A percentile compares a stretch with the other conserved stretches of the same genome.
phyloP scores from a whole-genome alignment of 2,329 filamentous ascomycete genomes.

The Arthrinium phaeospermum region DNA sequence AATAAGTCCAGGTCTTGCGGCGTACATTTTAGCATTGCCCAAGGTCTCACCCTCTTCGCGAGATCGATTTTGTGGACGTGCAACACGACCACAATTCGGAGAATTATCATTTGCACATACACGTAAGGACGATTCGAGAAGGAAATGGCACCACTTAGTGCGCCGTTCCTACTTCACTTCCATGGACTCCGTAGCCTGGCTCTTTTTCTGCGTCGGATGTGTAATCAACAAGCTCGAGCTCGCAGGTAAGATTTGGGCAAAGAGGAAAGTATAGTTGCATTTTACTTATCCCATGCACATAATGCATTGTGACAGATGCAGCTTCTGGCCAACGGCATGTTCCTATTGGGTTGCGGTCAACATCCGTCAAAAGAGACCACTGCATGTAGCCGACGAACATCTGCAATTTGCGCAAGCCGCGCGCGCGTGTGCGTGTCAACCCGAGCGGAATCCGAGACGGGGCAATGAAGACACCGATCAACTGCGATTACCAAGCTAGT shows the following conservation, averaged over 20 bases:
- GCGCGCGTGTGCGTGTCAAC: neutral
- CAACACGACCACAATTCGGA: neutral
- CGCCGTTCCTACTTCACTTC: neutral
- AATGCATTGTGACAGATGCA: constrained; percentile 1
- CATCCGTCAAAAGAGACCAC: neutral
- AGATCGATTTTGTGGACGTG: constrained; percentile 9
- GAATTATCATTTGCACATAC: neutral
- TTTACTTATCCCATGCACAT: neutral
- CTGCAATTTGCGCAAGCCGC: neutral
- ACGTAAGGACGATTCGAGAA: neutral
- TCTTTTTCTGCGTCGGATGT: neutral
- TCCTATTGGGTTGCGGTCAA: neutral
- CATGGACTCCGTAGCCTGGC: neutral
- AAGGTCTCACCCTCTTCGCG: constrained; percentile 12
- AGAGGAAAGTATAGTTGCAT: neutral
- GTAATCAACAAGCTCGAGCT: neutral
- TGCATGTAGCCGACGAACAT: neutral
- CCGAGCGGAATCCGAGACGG: neutral
- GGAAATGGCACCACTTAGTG: neutral
- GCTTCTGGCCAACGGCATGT: neutral
- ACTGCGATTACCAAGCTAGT: too few relatives aligned
- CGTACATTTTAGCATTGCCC: neutral
- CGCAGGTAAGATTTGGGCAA: neutral
- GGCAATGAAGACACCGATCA: neutral
- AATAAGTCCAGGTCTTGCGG: neutral